Evolutionary conservation across 2,329 filamentous ascomycete species (phyloP).

Genomic region (Penicillium sp.): DNA sequence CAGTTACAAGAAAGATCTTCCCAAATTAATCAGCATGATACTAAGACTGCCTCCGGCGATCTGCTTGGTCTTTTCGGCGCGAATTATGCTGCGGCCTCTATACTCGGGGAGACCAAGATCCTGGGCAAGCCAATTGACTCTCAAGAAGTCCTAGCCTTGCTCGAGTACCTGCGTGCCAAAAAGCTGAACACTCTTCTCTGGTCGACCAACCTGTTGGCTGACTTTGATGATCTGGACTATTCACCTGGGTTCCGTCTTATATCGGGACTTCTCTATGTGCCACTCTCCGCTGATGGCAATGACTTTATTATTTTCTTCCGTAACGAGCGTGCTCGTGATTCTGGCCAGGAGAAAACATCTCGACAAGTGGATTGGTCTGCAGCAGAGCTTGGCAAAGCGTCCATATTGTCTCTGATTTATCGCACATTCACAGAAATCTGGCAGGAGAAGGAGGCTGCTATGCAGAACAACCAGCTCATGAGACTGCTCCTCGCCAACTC

Average conservation of each 20-base stretch:
- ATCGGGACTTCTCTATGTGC: constrained; percentile 72
- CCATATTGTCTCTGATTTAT: constrained; percentile 78
- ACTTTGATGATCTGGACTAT: constrained; percentile 77
- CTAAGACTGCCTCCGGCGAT: constrained; percentile 78
- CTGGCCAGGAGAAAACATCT: neutral
- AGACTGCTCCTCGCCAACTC: constrained; percentile 74
- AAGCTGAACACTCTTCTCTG: constrained; percentile 66
- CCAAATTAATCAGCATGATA: constrained; percentile 65
- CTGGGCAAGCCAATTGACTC: constrained; percentile 67
- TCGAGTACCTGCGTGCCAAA: constrained; percentile 74
- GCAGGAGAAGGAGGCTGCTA: constrained; percentile 76
- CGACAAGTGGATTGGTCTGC: constrained; percentile 80
- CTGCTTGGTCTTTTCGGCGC: constrained; percentile 74
- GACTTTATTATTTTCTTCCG: constrained; percentile 89
- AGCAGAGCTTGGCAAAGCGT: constrained; percentile 79
- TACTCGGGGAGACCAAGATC: constrained; percentile 76
- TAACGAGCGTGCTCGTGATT: constrained; percentile 45
- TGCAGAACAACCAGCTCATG: constrained; percentile 75
- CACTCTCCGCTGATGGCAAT: constrained; percentile 63
- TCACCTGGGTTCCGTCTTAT: constrained; percentile 69
- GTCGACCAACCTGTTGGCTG: constrained; percentile 64
- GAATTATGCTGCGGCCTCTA: constrained; percentile 75
- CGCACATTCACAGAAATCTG: constrained; percentile 85
- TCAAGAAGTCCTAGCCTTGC: constrained; percentile 72
- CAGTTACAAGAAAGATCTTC: constrained; percentile 72